Base-by-base conservation (phyloP, 2,329 filamentous ascomycete species). In the Hypocreales sp. region DNA sequence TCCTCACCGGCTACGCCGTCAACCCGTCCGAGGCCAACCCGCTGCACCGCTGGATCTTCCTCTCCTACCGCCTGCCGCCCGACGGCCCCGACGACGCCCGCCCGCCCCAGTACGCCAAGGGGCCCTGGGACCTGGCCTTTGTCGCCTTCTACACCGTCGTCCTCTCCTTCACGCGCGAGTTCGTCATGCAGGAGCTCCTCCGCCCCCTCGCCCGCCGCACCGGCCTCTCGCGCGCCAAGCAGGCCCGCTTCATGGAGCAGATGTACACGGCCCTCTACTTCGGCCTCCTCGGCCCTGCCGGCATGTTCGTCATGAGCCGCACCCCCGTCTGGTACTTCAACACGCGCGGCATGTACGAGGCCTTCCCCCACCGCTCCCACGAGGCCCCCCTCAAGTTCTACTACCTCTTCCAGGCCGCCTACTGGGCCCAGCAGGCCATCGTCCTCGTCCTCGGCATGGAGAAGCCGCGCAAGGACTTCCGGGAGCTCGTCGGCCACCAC, bases 241-340 rank as follows among this genome's bases (percentile, higher is more conserved):
- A 90, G 45, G 69, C 76, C 11, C 77, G 86, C 19, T 94, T 93
- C 64, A 90, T 93, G 81, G 86, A 95, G 54, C 86, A 95, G 56
- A 72, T 79, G 46, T 95, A 95, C 56, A 93, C 86, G 2, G 86
- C 84, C 15, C 60, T 93, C 29, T 94, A 95, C 64, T 93, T 93
- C 52, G 72, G 55, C 24, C 50, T 90, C 31, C 74, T 92, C 31
- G 83, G 83, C 2, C 84, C 84, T 2, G 76, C 75, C 30, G 86
- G 86, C 29, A 53, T 94, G 44, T 94, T 79, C 48, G 80, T 94
- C 48, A 94, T 95, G 86, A 79, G 69, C 45, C 67, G 70, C 35
- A 87, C 82, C n/a, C 77, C 84, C 7, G 73, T 94, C 22, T 94
- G 84, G 87, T 94, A 92, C 54, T 94, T 92, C 66, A 86, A 92